phyloP scores from a whole-genome alignment of 345 rosid genomes.

The Syzygium oleosum region DNA sequence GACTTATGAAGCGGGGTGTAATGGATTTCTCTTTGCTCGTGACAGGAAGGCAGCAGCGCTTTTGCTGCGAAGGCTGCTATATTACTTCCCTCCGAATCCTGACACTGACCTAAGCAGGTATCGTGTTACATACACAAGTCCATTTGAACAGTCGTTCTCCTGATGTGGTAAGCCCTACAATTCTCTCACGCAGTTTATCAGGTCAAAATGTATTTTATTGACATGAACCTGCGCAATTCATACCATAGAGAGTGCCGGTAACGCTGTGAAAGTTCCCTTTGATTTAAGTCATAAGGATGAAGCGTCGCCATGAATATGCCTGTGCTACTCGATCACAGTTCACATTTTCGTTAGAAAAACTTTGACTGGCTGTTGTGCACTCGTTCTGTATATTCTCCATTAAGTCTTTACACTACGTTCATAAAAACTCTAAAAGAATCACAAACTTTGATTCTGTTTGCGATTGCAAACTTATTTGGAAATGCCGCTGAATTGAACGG shows the following conservation, averaged over 20 bases:
- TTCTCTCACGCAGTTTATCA: not conserved
- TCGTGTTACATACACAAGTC: not conserved
- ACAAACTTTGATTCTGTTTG: not conserved
- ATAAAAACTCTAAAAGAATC: not conserved
- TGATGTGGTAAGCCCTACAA: not conserved
- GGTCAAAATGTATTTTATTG: not conserved
- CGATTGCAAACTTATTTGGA: not conserved
- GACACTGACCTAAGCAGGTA: constrained; percentile 73
- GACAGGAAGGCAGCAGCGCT: constrained; percentile 55
- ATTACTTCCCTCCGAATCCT: constrained; percentile 72
- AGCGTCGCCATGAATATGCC: not conserved
- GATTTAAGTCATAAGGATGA: not conserved
- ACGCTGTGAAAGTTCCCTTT: not conserved
- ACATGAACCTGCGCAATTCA: not conserved
- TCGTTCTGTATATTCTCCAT: not conserved
- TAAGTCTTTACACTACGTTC: not conserved
- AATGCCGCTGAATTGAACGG: not conserved
- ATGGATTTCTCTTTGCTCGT: constrained; percentile 71
- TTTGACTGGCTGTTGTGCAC: not conserved
- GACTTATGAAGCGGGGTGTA: constrained; percentile 95
- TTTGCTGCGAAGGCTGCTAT: constrained; percentile 73
- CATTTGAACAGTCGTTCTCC: not conserved
- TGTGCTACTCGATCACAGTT: not conserved
- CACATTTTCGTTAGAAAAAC: not conserved
- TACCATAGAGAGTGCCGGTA: not conserved